Evolutionary conservation across 139 green algal species (phyloP).

Genomic region (Chlorella sp.): DNA sequence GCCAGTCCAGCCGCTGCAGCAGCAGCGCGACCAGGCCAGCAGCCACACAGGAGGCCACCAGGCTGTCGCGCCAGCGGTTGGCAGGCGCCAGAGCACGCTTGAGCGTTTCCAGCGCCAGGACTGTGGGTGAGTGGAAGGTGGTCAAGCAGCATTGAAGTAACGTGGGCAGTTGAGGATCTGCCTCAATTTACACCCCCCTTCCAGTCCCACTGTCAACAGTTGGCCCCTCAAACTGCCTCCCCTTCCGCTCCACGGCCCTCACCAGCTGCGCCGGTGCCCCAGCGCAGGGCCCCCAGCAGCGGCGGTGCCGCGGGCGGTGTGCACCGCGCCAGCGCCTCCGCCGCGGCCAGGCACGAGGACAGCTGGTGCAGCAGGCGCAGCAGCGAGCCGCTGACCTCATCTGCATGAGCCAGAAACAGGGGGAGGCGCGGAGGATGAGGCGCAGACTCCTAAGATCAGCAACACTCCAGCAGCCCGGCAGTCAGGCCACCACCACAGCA

Average conservation of each 20-base stretch:
- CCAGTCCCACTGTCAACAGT: too few relatives aligned
- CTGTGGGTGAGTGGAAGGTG: constrained; percentile 2
- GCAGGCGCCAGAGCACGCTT: constrained; percentile 66
- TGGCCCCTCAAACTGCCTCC: too few relatives aligned
- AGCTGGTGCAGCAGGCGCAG: constrained; percentile 83
- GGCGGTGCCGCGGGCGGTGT: constrained; percentile 52
- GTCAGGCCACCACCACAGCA: too few relatives aligned
- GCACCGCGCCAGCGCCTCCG: constrained; percentile 71
- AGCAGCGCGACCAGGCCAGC: constrained; percentile 60
- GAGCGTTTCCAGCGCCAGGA: constrained; percentile 82
- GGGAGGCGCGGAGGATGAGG: too few relatives aligned
- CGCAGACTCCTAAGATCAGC: too few relatives aligned
- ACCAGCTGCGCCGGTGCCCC: constrained; percentile 13
- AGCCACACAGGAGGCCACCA: constrained; percentile 70
- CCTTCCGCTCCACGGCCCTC: too few relatives aligned
- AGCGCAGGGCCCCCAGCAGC: constrained; percentile 55
- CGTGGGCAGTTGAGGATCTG: too few relatives aligned
- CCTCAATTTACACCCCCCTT: too few relatives aligned
- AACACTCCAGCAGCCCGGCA: too few relatives aligned
- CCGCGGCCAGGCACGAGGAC: constrained; percentile 38
- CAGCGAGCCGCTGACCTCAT: constrained; percentile 64
- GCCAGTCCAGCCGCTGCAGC: constrained; percentile 82
- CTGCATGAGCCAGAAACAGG: constrained; percentile 18
- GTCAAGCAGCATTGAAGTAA: too few relatives aligned
- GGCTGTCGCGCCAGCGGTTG: constrained; percentile 69